Conservation (phyloP, 306 rosid genomes). For the Arachis hypogaea region DNA sequence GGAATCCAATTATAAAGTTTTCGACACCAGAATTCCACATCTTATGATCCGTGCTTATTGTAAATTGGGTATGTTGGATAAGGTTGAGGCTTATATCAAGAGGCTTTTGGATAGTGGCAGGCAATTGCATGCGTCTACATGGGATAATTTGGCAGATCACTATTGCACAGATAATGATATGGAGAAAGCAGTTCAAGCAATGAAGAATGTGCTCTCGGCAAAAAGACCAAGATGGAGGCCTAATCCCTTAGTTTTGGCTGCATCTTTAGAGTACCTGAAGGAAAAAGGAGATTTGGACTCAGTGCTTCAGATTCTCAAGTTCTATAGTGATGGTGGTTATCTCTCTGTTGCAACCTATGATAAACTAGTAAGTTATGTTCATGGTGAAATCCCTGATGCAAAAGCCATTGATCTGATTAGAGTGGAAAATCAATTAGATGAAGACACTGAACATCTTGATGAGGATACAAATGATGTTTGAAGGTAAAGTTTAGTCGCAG, state of each 20-base stretch:
- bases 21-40: slow-evolving; percentile 59
- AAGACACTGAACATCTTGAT: slow-evolving; percentile 15
- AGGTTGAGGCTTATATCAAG: slow-evolving; percentile 54
- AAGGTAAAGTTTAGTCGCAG: slow-evolving; percentile 11
- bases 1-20: slow-evolving; percentile 50
- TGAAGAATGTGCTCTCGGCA: slow-evolving; percentile 51
- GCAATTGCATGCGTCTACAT: slow-evolving; percentile 46
- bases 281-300: slow-evolving; percentile 53
- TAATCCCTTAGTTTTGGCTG: slow-evolving; percentile 36
- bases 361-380: slow-evolving; percentile 44
- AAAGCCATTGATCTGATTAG: slow-evolving; percentile 40
- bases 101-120: slow-evolving; percentile 58
- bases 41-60: slow-evolving; percentile 63
- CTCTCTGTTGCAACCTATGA: slow-evolving; percentile 37
- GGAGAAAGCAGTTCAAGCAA: slow-evolving; percentile 60
- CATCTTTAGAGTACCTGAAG: slow-evolving; percentile 64
- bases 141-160: slow-evolving; percentile 55
- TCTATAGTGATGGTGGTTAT: slow-evolving; percentile 37
- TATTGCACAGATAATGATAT: slow-evolving; percentile 48
- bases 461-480: slow-evolving; percentile 24
- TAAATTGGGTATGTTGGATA: slow-evolving; percentile 54
- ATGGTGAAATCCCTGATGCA: slow-evolving; percentile 35
- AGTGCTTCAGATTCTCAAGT: slow-evolving; percentile 51
- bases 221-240: slow-evolving; percentile 44
- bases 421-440: slow-evolving; percentile 29